Base-by-base conservation (phyloP, 2,329 filamentous ascomycete species). In the Amphichorda felina region DNA sequence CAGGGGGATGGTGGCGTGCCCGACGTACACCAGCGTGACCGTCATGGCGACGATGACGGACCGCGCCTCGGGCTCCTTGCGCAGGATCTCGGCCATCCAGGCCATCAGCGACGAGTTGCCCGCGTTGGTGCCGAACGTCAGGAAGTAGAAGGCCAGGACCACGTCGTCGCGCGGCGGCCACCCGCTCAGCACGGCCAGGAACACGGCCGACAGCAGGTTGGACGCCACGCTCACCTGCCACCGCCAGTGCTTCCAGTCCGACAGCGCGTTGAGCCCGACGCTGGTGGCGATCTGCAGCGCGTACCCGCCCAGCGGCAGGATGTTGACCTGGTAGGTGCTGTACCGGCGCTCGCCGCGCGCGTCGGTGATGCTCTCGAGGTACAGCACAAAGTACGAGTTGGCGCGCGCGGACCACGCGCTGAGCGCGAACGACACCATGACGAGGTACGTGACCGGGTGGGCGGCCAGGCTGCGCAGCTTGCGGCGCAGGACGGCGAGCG, bases 241-340 rank as follows among this genome's bases (percentile, higher is more conserved):
- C 7, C 56, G 50, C 56, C 57, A 60, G 17, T 48, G 50, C 40
- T 57, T 59, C 50, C 50, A 51, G 37, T 60, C 57, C 0, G 55
- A 56, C 0, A 60, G 30, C 4, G 50, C 51, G 34, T 59, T 60
- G 10, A 60, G 41, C 1, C 46, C 46, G 10, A 60, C 40, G 16
- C 51, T 60, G 7, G 50, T 53, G 10, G 56, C 40, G 9, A 60
- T 60, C 36, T 56, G 50, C 17, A 55, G 36, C 1, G 51, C 51
- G 25, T 54, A 54, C 1, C 51, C 51, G 0, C 51, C 50, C 0
- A 54, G 30, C 0, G 51, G 51, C 2, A 55, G 39, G 13, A 55
- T 43, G 21, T 55, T 55, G 41, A 55, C 52, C 16, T 53, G 50
- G 13, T 53, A 55, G 0, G 48, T 49, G 27, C 49, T 51, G 30